Percentiles rank a stretch among this genome's conserved stretches.
phyloP scores from a whole-genome alignment of 1,284 basidiomycete genomes.

The Entoloma clypeatum region DNA sequence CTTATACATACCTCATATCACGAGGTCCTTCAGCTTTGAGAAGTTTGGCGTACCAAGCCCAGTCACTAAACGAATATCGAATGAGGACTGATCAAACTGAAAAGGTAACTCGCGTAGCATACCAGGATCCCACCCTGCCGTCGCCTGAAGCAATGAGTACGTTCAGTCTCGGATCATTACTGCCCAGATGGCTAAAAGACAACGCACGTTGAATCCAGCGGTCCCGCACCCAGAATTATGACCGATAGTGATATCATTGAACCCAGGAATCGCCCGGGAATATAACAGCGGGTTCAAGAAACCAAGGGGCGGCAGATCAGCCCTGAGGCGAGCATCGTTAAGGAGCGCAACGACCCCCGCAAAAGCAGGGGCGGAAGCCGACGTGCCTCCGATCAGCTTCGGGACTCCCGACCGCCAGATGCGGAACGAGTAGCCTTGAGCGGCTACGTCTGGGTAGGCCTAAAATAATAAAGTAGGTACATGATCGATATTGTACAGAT shows the following conservation, averaged over 20 bases:
- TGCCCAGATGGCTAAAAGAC: no score
- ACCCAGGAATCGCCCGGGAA: slow-evolving; percentile 34
- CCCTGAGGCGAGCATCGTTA: slow-evolving; percentile 54
- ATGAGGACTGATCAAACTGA: no score
- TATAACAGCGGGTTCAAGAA: slow-evolving; percentile 64
- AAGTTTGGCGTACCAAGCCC: no score
- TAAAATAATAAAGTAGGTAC: slow-evolving; percentile 21
- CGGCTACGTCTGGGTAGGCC: slow-evolving; percentile 58
- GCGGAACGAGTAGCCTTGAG: slow-evolving; percentile 47
- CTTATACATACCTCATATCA: no score
- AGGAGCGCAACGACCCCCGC: slow-evolving; percentile 55
- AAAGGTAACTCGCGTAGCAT: no score
- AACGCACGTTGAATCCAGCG: slow-evolving; percentile 44
- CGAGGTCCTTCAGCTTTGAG: no score
- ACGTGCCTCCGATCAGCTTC: slow-evolving; percentile 48
- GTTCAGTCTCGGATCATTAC: neutral
- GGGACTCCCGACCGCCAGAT: slow-evolving; percentile 37
- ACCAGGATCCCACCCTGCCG: slow-evolving; percentile 47
- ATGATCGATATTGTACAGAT: neutral
- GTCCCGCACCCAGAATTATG: slow-evolving; percentile 56
- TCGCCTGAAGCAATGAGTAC: slow-evolving; percentile 28
- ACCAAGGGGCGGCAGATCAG: slow-evolving; percentile 46
- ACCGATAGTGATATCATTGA: slow-evolving; percentile 54
- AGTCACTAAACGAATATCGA: no score
- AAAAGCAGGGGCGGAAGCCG: slow-evolving; percentile 55